Evolutionary conservation across 1,284 basidiomycete genomes (phyloP).

Genomic region (Irpex sp.): DNA sequence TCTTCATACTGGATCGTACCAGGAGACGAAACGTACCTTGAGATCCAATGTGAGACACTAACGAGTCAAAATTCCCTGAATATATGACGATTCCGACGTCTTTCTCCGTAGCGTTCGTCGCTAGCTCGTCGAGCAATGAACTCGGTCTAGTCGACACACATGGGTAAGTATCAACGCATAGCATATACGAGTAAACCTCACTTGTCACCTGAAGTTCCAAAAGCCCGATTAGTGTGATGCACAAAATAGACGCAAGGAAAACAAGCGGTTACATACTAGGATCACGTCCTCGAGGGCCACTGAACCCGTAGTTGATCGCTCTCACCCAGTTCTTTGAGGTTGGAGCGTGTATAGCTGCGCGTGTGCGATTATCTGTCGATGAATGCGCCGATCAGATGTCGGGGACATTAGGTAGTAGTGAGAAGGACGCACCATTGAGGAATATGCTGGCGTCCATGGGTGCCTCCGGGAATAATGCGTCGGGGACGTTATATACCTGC

Average conservation of each 20-base stretch:
- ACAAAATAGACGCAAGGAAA: not conserved
- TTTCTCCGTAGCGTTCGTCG: conserved; percentile 40
- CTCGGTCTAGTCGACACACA: conserved; percentile 41
- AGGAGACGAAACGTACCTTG: not conserved
- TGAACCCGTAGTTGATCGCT: conserved; percentile 23
- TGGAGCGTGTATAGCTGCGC: conserved; percentile 64
- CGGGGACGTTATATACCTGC: conserved; percentile 28
- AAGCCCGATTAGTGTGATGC: not conserved
- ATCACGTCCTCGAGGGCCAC: conserved; percentile 1
- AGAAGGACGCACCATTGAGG: conserved; percentile 46
- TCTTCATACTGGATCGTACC: not conserved
- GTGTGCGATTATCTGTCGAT: conserved; percentile 33
- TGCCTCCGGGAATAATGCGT: conserved; percentile 29
- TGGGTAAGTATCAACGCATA: not conserved
- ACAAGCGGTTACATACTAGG: not conserved
- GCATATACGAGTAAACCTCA: not conserved
- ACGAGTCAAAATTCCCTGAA: not conserved
- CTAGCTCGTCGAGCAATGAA: conserved; percentile 53
- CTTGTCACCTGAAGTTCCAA: not conserved
- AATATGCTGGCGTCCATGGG: conserved; percentile 35
- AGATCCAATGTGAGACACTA: not conserved
- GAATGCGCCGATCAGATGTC: no score
- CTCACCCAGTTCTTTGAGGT: conserved; percentile 53
- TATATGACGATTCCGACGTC: not conserved
- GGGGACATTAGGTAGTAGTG: not conserved